Conservation (phyloP, 1,284 basidiomycete species). For the Tremellales sp. region DNA sequence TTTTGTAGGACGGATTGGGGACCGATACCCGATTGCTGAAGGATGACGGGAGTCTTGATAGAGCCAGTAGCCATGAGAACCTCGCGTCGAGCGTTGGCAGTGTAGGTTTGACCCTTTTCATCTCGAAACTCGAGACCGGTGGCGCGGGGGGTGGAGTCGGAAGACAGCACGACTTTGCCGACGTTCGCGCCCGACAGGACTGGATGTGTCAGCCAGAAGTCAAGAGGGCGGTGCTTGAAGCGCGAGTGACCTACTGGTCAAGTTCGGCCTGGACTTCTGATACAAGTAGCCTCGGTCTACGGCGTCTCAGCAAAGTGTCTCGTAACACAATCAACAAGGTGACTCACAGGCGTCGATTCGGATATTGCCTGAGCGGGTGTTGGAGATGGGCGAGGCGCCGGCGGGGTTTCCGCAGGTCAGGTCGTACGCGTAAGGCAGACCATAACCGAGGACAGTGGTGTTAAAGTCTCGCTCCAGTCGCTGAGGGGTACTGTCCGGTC, state of each 20-base stretch:
- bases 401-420: slow-evolving; percentile 37
- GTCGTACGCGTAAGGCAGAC: slow-evolving; percentile 32
- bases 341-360: slow-evolving; percentile 35
- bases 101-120: slow-evolving; percentile 21
- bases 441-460: slow-evolving; percentile 16
- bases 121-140: slow-evolving; percentile 23
- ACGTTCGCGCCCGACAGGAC: slow-evolving; percentile 35
- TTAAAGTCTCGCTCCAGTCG: slow-evolving; percentile 29
- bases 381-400: slow-evolving; percentile 27
- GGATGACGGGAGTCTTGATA: slow-evolving; percentile 48
- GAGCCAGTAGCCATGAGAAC: slow-evolving; percentile 50
- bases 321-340: not conserved
- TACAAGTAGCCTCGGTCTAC: slow-evolving; percentile 36
- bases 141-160: slow-evolving; percentile 4
- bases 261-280: slow-evolving; percentile 24
- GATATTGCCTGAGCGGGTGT: slow-evolving; percentile 21
- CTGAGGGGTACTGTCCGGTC: slow-evolving; percentile 10
- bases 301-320: not conserved
- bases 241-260: slow-evolving; percentile 21
- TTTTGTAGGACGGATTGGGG: slow-evolving; percentile 31
- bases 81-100: slow-evolving; percentile 40
- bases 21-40: slow-evolving; percentile 51
- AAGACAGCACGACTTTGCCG: slow-evolving; percentile 24
- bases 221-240: not conserved
- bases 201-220: slow-evolving; percentile 2